Percentiles rank a stretch among this genome's conserved stretches.
Evolutionary conservation across 192 early-diverging fungal species (phyloP).

Genomic region (Neocallimastix lanati): DNA sequence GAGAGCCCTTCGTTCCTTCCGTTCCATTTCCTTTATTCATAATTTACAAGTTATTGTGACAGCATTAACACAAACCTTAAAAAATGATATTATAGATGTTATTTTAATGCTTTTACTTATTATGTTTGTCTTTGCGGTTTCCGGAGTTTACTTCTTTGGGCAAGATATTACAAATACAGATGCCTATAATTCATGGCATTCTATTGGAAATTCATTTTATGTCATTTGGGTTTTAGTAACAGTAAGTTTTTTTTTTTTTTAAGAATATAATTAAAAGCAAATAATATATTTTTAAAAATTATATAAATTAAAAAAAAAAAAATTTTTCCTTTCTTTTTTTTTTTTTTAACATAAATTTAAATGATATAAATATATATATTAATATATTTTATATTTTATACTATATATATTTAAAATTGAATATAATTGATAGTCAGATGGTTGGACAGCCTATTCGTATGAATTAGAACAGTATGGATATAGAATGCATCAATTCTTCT

Average conservation of each 20-base stretch:
- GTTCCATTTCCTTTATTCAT: constrained; percentile 8
- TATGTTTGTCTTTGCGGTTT: constrained; percentile 21
- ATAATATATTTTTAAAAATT: no score
- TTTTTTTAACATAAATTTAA: no score
- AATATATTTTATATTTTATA: no score
- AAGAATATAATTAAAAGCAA: no score
- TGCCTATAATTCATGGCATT: constrained; percentile 8
- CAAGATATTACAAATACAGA: not conserved
- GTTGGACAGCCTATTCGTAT: constrained; percentile 20
- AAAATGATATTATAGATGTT: constrained; percentile 17
- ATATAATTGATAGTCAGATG: constrained; percentile 6
- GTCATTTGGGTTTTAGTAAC: constrained; percentile 18
- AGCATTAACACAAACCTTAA: constrained; percentile 16
- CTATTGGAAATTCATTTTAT: constrained; percentile 7
- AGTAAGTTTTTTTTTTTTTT: no score
- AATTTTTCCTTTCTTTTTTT: no score
- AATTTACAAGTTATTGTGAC: constrained; percentile 20
- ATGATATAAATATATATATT: no score
- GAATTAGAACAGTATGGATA: constrained; percentile 9
- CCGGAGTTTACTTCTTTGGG: constrained; percentile 26
- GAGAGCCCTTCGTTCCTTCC: constrained; percentile 7
- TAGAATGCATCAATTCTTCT: constrained; percentile 10
- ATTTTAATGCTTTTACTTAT: constrained; percentile 18
- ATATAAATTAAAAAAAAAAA: no score
- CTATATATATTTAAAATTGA: no score